Evolutionary conservation across 2,329 filamentous ascomycete genomes (phyloP).

Genomic region (Colletotrichum sidae): DNA sequence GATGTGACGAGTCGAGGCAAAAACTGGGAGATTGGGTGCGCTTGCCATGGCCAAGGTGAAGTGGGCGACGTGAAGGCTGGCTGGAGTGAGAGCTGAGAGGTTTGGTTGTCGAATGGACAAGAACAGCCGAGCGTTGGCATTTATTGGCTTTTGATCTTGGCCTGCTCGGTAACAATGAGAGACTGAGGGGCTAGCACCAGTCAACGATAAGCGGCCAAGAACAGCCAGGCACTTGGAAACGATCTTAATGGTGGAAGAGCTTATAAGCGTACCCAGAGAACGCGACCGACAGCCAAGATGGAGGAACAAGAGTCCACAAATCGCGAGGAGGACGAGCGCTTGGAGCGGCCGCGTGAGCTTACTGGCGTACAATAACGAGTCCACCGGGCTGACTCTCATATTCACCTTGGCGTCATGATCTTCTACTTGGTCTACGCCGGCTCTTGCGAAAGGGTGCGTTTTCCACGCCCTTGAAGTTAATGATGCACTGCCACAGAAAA

Average conservation of each 20-base stretch:
- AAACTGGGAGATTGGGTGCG: conserved; percentile 14
- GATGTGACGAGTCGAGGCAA: not conserved
- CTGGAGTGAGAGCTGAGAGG: conserved; percentile 8
- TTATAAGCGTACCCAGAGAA: not conserved
- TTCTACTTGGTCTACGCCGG: no score
- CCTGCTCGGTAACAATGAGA: not conserved
- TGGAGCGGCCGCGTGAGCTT: no score
- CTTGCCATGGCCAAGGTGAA: conserved; percentile 1
- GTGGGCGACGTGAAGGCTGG: conserved; percentile 13
- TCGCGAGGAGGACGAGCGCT: not conserved
- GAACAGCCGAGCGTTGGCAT: conserved; percentile 33
- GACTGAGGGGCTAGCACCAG: not conserved
- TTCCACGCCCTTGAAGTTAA: no score
- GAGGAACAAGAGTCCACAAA: conserved; percentile 18
- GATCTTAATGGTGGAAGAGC: conserved; percentile 26
- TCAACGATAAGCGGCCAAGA: conserved; percentile 14
- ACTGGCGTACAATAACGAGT: no score
- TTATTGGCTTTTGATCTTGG: conserved; percentile 32
- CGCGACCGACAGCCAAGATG: conserved; percentile 17
- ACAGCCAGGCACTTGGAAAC: not conserved
- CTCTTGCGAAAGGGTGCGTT: no score
- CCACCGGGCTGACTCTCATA: no score
- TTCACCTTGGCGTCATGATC: no score
- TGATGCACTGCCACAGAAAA: no score
- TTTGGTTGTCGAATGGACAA: not conserved